Evolutionary conservation across 2,329 filamentous ascomycete genomes (phyloP).

Genomic region (Cadophora luteo-olivacea): DNA sequence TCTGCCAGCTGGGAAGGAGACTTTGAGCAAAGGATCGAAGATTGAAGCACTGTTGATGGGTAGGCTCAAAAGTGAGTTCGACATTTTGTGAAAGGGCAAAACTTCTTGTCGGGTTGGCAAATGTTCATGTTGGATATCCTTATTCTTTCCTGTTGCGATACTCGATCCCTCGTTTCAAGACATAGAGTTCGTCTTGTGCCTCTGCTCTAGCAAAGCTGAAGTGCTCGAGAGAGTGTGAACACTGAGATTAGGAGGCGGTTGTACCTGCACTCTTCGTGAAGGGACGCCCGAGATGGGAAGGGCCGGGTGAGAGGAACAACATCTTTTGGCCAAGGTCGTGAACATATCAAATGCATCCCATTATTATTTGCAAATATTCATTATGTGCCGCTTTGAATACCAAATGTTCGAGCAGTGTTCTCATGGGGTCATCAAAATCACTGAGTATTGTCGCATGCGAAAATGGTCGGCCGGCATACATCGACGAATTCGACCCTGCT

Average conservation of each 20-base stretch:
- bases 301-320: neutral
- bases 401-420: slow-evolving; percentile 19
- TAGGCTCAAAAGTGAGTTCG: slow-evolving; percentile 36
- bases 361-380: neutral
- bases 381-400: slow-evolving; percentile 31
- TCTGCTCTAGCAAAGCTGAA: neutral
- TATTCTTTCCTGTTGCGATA: neutral
- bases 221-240: neutral
- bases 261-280: neutral
- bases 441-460: slow-evolving; percentile 18
- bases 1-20: slow-evolving; percentile 69
- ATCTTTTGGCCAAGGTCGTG: neutral
- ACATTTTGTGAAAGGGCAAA: slow-evolving; percentile 31
- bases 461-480: neutral
- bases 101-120: neutral
- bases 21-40: slow-evolving; percentile 70
- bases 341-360: neutral
- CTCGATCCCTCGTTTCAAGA: neutral
- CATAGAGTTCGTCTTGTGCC: no score
- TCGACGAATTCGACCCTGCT: neutral
- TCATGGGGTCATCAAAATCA: slow-evolving; percentile 28
- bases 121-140: neutral
- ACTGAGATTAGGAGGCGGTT: neutral
- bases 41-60: slow-evolving; percentile 85
- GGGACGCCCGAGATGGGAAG: neutral